A percentile compares a stretch with the other conserved stretches of the same genome.
phyloP scores from a whole-genome alignment of 2,329 filamentous ascomycete species.

The Fusarium humuli region DNA sequence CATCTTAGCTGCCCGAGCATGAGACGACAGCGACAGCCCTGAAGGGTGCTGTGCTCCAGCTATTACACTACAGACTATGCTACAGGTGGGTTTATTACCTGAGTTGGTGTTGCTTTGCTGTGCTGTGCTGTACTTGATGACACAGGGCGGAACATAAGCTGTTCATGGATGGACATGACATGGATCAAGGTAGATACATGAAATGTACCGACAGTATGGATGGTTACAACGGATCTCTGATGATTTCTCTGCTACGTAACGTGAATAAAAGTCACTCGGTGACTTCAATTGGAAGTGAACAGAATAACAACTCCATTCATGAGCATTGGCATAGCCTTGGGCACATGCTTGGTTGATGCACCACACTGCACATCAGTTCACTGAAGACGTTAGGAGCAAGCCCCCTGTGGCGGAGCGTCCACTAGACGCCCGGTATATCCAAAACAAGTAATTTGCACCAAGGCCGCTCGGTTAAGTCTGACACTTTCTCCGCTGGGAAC shows the following conservation, averaged over 20 bases:
- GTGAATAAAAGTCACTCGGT: neutral
- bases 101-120: neutral
- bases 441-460: conserved; percentile 22
- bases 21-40: conserved; percentile 34
- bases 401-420: conserved; percentile 30
- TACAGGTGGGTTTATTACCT: neutral
- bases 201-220: conserved; percentile 19
- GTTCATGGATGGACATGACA: conserved; percentile 16
- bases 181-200: conserved; percentile 18
- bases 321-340: conserved; percentile 5
- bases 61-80: neutral
- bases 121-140: neutral
- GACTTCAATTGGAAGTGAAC: conserved; percentile 26
- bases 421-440: conserved; percentile 23
- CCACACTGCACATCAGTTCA: neutral
- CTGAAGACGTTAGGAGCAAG: conserved; percentile 7
- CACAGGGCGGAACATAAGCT: neutral
- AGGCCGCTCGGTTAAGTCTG: conserved; percentile 22
- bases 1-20: conserved; percentile 35
- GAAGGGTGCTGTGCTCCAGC: neutral
- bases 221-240: conserved; percentile 20
- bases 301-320: conserved; percentile 15
- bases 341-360: neutral
- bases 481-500: conserved; percentile 20
- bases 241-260: conserved; percentile 11